Conservation (phyloP, 805 yeast genomes). For the Groenewaldozyma tartarivorans region DNA sequence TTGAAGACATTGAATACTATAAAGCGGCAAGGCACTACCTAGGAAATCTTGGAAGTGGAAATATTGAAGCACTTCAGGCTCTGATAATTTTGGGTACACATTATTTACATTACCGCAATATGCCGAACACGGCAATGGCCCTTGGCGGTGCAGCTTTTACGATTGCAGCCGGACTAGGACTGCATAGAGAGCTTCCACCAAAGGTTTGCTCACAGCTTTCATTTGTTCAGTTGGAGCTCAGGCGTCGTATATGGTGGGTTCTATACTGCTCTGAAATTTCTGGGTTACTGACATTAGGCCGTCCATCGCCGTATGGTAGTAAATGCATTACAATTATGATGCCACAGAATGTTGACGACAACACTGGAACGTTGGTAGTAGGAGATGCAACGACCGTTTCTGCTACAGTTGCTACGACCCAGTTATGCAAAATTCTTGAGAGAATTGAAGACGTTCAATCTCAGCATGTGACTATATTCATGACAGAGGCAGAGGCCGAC, state of each 20-base stretch:
- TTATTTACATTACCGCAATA: slow-evolving; percentile 3
- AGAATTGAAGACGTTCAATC: not conserved
- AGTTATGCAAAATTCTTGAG: slow-evolving; percentile 1
- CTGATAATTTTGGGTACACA: not conserved
- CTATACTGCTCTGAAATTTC: slow-evolving; percentile 1
- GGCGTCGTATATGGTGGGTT: slow-evolving; percentile 1
- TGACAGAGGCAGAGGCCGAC: not conserved
- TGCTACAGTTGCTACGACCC: not conserved
- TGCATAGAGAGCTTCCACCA: not conserved
- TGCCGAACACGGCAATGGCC: slow-evolving; percentile 5
- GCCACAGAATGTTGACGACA: slow-evolving; percentile 1
- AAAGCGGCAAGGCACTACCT: not conserved
- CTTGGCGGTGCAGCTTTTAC: slow-evolving; percentile 2
- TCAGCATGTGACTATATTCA: not conserved
- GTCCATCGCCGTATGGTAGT: not conserved
- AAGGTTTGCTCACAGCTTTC: not conserved
- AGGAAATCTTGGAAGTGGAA: slow-evolving; percentile 1
- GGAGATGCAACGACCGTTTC: not conserved
- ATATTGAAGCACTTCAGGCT: slow-evolving; percentile 1
- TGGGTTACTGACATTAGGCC: slow-evolving; percentile 2
- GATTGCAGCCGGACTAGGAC: not conserved
- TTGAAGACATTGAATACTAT: slow-evolving; percentile 1
- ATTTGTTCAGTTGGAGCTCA: not conserved
- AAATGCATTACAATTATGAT: not conserved
- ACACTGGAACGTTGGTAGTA: not conserved